phyloP scores from a whole-genome alignment of 345 rosid species.

The Jatropha curcas region DNA sequence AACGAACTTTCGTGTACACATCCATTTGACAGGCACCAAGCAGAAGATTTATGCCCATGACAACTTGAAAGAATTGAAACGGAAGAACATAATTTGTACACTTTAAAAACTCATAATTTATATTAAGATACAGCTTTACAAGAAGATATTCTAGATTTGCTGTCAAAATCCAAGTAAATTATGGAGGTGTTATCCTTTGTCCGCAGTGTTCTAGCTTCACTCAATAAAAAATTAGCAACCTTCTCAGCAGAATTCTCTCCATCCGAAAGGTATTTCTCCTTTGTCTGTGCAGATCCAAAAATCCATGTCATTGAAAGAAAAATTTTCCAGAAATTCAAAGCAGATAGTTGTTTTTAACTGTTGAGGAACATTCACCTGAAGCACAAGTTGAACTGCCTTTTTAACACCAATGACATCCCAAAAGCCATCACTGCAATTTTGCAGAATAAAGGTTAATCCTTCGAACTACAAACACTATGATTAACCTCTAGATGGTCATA shows the following conservation, averaged over 20 bases:
- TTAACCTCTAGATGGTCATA: background rate
- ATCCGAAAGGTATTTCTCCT: conserved; percentile 42
- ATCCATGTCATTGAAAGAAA: background rate
- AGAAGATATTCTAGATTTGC: conserved; percentile 30
- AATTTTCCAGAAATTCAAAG: background rate
- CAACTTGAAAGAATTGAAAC: too few relatives aligned
- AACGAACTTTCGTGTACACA: background rate
- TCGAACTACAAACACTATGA: background rate
- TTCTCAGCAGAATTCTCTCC: conserved; percentile 59
- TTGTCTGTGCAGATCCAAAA: conserved; percentile 39
- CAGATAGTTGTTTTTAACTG: background rate
- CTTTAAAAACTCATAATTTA: conserved; percentile 11
- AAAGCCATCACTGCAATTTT: conserved; percentile 73
- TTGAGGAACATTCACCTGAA: conserved; percentile 51
- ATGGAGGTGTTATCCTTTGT: conserved; percentile 95
- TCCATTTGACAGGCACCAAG: background rate
- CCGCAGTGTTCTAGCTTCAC: conserved; percentile 79
- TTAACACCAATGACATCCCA: conserved; percentile 84
- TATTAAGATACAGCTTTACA: conserved; percentile 50
- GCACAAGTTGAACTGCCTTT: conserved; percentile 73
- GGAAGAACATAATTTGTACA: background rate
- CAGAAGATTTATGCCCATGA: background rate
- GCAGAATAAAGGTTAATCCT: background rate
- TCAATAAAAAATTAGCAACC: conserved; percentile 69
- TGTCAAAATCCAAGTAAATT: conserved; percentile 75